phyloP scores from a whole-genome alignment of 768 basidiomycete species.

The Pholiota molesta region DNA sequence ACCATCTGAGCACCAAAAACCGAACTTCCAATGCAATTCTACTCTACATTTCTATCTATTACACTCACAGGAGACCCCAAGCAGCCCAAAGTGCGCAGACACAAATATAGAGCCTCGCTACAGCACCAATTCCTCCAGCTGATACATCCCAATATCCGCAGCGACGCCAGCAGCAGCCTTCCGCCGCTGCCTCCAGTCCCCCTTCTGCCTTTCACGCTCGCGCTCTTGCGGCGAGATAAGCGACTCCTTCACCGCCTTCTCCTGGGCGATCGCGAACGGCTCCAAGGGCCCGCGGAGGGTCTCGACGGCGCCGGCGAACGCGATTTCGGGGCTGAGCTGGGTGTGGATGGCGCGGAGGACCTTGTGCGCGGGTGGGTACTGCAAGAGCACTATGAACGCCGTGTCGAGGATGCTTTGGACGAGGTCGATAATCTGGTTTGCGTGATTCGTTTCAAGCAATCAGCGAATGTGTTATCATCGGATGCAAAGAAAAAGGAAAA shows the following conservation, averaged over 20 bases:
- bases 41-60: not conserved
- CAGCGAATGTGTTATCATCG: not conserved
- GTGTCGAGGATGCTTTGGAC: constrained; percentile 72
- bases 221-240: constrained; percentile 32
- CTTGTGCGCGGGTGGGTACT: constrained; percentile 60
- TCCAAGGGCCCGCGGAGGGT: constrained; percentile 64
- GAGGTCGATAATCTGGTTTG: constrained; percentile 57
- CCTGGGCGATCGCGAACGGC: constrained; percentile 60
- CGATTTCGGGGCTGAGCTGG: constrained; percentile 59
- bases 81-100: not conserved
- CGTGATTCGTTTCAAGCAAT: not conserved
- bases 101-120: constrained; percentile 25
- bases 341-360: constrained; percentile 52
- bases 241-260: constrained; percentile 47
- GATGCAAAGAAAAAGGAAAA: not conserved
- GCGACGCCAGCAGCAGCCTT: constrained; percentile 57
- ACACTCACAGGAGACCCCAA: not conserved
- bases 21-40: not conserved
- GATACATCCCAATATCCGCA: constrained; percentile 65
- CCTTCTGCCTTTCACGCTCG: constrained; percentile 34
- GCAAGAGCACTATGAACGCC: constrained; percentile 67
- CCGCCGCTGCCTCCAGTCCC: constrained; percentile 56
- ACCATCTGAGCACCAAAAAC: not conserved
- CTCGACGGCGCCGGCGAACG: constrained; percentile 51
- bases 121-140: constrained; percentile 69